Base-by-base conservation (phyloP, 1,139 yeast species). In the Lodderomyces margitis region DNA sequence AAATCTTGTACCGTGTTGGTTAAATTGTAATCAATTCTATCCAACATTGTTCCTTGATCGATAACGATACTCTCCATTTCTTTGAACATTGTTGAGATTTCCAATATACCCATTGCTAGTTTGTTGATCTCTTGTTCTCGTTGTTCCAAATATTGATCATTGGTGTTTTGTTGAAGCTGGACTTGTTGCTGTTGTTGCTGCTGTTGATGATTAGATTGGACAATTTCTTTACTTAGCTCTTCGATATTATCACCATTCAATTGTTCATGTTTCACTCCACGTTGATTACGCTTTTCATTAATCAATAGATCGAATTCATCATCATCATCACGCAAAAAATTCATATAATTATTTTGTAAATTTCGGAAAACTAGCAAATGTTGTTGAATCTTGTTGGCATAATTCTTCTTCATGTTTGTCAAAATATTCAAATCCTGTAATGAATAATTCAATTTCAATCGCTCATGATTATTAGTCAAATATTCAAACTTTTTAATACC, bases 41-140 rank as follows among this genome's bases (percentile, higher is more conserved):
- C 98, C 45, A 92, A 72, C 36, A 92, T 74, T 0, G 97, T 88
- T 2, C 98, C 98, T 62, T 92, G 98, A 57, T 94, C 98, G 45
- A 92, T 87, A 38, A 92, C 89, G 74, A 94, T 74, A 24, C 81
- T 79, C 55, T 94, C 98, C 78, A 92, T 79, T 57, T 94, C 98
- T 58, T 87, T 85, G 67, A 92, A 92, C 41, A 94, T 92, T 2
- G 94, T 88, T 35, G 94, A 86, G 2, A 92, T 86, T 60, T 92
- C 99, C 25, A 92, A 68, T 34, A 92, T 95, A 36, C 97, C 96
- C 72, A 87, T 88, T 3, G 98, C 98, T 43, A 94, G 75, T 52
- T 84, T 85, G 21, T 86, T 84, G 38, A 94, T 92, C 56, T 92
- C 98, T 41, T 80, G 77, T 57, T 92, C 98, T 44, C 98, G 73